Conservation (phyloP, 345 rosid genomes). For the Eucalyptus rudis region DNA sequence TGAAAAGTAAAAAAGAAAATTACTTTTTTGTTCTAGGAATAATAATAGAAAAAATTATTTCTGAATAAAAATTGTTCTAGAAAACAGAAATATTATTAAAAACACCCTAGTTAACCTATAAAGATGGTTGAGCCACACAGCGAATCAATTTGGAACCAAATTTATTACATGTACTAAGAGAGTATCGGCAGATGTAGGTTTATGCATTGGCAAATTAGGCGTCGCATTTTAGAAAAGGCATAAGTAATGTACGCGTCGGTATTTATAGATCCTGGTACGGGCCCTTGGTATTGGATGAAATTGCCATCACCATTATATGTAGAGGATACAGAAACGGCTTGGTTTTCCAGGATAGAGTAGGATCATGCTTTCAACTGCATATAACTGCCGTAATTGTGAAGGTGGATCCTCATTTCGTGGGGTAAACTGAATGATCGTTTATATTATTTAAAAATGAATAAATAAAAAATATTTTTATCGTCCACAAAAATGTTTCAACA, state of each 20-base stretch:
- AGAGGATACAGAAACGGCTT: neutral
- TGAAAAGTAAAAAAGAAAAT: too few relatives aligned
- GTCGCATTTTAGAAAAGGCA: neutral
- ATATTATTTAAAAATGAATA: too few relatives aligned
- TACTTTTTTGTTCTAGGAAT: too few relatives aligned
- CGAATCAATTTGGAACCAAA: neutral
- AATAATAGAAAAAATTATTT: rapidly evolving
- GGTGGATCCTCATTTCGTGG: neutral
- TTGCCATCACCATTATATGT: neutral
- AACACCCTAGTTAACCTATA: neutral
- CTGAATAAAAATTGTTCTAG: rapidly evolving
- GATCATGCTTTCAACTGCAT: neutral
- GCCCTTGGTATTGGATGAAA: neutral
- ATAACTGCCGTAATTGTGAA: neutral
- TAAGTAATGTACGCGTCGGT: neutral
- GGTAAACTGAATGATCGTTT: rapidly evolving
- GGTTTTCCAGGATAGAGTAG: neutral
- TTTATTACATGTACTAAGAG: neutral
- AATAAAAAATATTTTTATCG: too few relatives aligned
- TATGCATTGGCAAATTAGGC: neutral
- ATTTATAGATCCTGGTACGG: neutral
- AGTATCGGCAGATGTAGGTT: neutral
- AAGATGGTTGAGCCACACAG: neutral
- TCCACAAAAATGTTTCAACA: too few relatives aligned
- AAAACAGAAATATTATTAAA: rapidly evolving